Evolutionary conservation across 495 filamentous ascomycete species (phyloP).

Genomic region (Aspergillus diversus): DNA sequence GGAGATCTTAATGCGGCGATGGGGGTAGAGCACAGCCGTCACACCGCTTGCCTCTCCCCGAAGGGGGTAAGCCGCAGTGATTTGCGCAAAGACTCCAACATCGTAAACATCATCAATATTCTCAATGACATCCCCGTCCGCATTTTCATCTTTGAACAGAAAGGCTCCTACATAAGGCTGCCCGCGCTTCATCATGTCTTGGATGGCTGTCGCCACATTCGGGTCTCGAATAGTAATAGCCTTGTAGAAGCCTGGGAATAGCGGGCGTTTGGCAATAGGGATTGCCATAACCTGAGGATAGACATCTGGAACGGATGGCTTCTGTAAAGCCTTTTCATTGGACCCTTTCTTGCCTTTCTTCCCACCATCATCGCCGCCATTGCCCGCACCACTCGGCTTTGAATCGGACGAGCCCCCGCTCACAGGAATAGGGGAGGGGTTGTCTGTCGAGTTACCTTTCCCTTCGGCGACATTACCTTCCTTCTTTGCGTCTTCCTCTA

Average conservation of each 20-base stretch:
- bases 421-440: slow-evolving; percentile 53
- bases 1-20: slow-evolving; percentile 90
- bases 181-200: slow-evolving; percentile 96
- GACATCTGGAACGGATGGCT: slow-evolving; percentile 86
- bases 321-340: slow-evolving; percentile 75
- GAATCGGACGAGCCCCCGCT: slow-evolving; percentile 46
- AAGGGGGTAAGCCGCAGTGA: slow-evolving; percentile 91
- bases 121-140: slow-evolving; percentile 89
- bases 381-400: slow-evolving; percentile 51
- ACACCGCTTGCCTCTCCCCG: slow-evolving; percentile 76
- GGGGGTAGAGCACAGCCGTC: slow-evolving; percentile 93
- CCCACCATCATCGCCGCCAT: slow-evolving; percentile 52
- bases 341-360: slow-evolving; percentile 66
- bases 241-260: slow-evolving; percentile 99
- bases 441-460: slow-evolving; percentile 45
- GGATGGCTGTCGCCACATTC: slow-evolving; percentile 84
- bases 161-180: slow-evolving; percentile 98
- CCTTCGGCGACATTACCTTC: slow-evolving; percentile 39
- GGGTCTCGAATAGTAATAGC: slow-evolving; percentile 93
- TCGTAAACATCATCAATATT: slow-evolving; percentile 88
- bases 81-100: slow-evolving; percentile 94
- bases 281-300: slow-evolving; percentile 99
- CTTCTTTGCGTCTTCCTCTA: slow-evolving; percentile 49
- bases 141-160: slow-evolving; percentile 92
- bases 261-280: slow-evolving; percentile 90